Evolutionary conservation across 345 rosid species (phyloP).

Genomic region (Gossypium ekmanianum): DNA sequence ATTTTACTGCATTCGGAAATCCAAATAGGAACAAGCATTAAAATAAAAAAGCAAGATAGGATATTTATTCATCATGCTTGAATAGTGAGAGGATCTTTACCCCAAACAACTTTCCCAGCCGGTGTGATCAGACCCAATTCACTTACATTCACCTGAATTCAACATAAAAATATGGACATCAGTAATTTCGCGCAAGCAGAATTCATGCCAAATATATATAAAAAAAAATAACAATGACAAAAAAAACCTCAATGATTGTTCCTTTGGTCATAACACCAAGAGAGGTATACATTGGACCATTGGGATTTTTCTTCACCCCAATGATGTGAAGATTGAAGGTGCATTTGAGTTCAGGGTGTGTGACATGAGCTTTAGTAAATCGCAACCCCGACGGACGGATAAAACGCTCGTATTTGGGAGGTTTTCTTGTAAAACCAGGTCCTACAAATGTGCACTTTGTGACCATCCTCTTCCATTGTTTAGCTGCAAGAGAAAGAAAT

Average conservation of each 20-base stretch:
- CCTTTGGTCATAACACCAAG: constrained; percentile 89
- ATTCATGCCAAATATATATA: not conserved
- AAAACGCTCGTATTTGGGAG: constrained; percentile 93
- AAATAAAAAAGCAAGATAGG: not conserved
- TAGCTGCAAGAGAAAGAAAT: constrained; percentile 45
- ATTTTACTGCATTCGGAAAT: constrained; percentile 60
- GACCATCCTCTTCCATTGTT: constrained; percentile 97
- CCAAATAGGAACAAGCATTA: not conserved
- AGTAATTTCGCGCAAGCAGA: not conserved
- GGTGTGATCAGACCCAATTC: constrained; percentile 93
- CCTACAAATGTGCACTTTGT: constrained; percentile 84
- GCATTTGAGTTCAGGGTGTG: constrained; percentile 85
- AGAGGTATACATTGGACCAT: constrained; percentile 84
- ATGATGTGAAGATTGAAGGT: constrained; percentile 88
- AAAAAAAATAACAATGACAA: not conserved
- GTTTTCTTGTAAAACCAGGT: constrained; percentile 68
- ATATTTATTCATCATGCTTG: not conserved
- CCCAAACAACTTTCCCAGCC: constrained; percentile 90
- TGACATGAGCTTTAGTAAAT: constrained; percentile 85
- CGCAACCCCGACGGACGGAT: constrained; percentile 87
- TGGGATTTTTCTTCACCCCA: constrained; percentile 86
- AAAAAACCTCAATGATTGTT: constrained; percentile 70
- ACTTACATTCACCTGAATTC: constrained; percentile 81
- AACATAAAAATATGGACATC: not conserved
- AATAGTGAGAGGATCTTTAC: constrained; percentile 35